Evolutionary conservation across 2,329 filamentous ascomycete genomes (phyloP).

Genomic region (Neobulgaria alba): DNA sequence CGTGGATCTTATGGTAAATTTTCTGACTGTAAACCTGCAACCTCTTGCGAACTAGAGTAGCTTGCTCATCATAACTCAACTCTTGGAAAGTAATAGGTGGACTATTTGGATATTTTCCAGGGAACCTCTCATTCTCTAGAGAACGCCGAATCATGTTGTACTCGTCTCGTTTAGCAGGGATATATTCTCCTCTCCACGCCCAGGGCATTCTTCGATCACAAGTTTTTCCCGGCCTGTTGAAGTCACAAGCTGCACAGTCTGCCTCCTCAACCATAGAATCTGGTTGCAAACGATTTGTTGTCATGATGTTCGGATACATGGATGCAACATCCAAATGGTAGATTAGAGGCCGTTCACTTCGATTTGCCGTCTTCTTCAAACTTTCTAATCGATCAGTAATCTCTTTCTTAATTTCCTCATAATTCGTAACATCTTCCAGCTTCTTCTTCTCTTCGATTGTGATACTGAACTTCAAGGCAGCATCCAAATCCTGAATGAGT

Average conservation of each 20-base stretch:
- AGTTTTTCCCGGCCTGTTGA: slow-evolving; percentile 94
- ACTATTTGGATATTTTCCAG: slow-evolving; percentile 64
- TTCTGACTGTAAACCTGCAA: slow-evolving; percentile 93
- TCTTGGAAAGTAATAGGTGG: slow-evolving; percentile 72
- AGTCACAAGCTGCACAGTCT: slow-evolving; percentile 94
- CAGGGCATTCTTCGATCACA: slow-evolving; percentile 92
- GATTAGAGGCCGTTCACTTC: slow-evolving; percentile 79
- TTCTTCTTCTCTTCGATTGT: slow-evolving; percentile 77
- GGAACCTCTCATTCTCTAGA: slow-evolving; percentile 86
- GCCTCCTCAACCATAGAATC: slow-evolving; percentile 99
- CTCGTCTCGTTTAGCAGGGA: slow-evolving; percentile 92
- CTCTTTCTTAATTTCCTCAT: slow-evolving; percentile 75
- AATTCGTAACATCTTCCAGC: slow-evolving; percentile 70
- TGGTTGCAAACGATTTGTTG: slow-evolving; percentile 91
- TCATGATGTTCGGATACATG: slow-evolving; percentile 99
- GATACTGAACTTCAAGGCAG: slow-evolving; percentile 80
- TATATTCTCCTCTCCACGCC: slow-evolving; percentile 96
- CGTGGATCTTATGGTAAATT: slow-evolving; percentile 98
- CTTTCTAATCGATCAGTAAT: slow-evolving; percentile 63
- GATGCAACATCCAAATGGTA: slow-evolving; percentile 98
- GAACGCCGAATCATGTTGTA: slow-evolving; percentile 98
- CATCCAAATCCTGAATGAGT: slow-evolving; percentile 75
- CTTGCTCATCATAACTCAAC: slow-evolving; percentile 73
- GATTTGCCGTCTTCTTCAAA: slow-evolving; percentile 74
- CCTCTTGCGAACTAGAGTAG: slow-evolving; percentile 71